Conservation (phyloP, 768 basidiomycete genomes). For the Agrocybe pediades region DNA sequence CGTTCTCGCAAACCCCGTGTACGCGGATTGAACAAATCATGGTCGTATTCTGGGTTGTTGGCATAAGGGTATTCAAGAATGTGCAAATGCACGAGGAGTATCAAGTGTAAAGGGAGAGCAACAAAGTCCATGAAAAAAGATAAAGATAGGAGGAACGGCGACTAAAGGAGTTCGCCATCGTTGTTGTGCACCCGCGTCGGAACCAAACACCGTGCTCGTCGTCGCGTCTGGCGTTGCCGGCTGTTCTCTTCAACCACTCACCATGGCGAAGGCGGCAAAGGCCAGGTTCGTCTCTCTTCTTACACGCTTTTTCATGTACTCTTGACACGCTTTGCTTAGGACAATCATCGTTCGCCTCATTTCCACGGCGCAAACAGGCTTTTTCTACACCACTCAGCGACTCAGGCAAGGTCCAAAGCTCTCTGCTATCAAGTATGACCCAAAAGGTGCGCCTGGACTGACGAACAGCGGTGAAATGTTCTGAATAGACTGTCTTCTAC, state of each 20-base stretch:
- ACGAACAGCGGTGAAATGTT: background rate
- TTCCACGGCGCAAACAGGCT: constrained; percentile 90
- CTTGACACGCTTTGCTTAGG: constrained; percentile 38
- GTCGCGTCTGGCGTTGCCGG: background rate
- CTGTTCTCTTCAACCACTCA: constrained; percentile 6
- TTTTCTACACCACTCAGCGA: constrained; percentile 85
- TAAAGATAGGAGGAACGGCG: background rate
- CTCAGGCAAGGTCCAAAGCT: constrained; percentile 75
- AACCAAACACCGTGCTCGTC: constrained; percentile 8
- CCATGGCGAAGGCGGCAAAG: constrained; percentile 67
- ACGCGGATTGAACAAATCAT: constrained; percentile 45
- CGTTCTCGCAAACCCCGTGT: constrained; percentile 52
- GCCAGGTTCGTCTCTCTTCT: constrained; percentile 43
- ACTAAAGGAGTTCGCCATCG: background rate
- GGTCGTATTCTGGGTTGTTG: constrained; percentile 51
- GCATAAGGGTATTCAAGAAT: constrained; percentile 51
- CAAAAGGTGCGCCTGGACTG: constrained; percentile 56
- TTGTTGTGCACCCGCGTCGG: background rate
- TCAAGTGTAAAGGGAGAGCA: constrained; percentile 41
- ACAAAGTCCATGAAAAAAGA: background rate
- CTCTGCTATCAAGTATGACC: constrained; percentile 92
- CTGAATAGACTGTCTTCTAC: background rate
- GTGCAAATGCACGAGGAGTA: constrained; percentile 55
- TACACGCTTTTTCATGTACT: background rate
- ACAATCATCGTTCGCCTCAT: constrained; percentile 86